Evolutionary conservation across 768 basidiomycete genomes (phyloP), one percentile per base, ranked within the genome.

Genomic region (Serendipita sp.): DNA sequence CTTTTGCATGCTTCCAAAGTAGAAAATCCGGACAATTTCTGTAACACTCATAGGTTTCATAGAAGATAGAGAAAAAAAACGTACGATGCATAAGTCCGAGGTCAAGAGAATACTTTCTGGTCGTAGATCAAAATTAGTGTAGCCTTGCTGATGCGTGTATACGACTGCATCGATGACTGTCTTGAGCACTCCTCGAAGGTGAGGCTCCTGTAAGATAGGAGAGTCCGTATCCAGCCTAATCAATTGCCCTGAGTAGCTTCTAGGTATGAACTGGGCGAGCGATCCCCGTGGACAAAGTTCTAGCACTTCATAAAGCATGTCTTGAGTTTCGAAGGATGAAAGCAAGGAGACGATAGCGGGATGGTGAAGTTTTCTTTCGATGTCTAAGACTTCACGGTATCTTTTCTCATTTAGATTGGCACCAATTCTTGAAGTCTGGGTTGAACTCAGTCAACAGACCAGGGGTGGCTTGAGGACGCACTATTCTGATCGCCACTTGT

Each of bases 181-280:
- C n/a, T 24, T 41, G 35, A 66, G 63, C n/a, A 65, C 62, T 32
- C 56, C 34, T 38, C 28, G 48, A 34, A 45, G 34, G n/a, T 60
- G 11, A 8, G 56, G 16, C 37, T 60, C 56, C 8, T 10, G 34
- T n/a, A 60, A 28, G 10, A 35, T n/a, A 10, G 8, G 11, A 30
- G 24, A 24, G 24, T 1, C 1, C 24, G 24, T 24, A 24, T 24
- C 24, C 24, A 24, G 24, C 1, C 24, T 24, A 24, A 24, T 24
- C 24, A 1, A 24, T 18, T 24, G 5, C 48, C 48, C 18, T 53
- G 18, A 32, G 48, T 24, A 24, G 24, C 24, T 24, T 24, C 24
- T 24, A 24, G 48, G 18, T 53, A 5, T 24, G 10, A 32, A 24
- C 35, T 60, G 56, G 16, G 56, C 28, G 28, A 60, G 37, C 8